Base-by-base conservation (phyloP, 805 yeast species). In the Suhomyces faveliae region DNA sequence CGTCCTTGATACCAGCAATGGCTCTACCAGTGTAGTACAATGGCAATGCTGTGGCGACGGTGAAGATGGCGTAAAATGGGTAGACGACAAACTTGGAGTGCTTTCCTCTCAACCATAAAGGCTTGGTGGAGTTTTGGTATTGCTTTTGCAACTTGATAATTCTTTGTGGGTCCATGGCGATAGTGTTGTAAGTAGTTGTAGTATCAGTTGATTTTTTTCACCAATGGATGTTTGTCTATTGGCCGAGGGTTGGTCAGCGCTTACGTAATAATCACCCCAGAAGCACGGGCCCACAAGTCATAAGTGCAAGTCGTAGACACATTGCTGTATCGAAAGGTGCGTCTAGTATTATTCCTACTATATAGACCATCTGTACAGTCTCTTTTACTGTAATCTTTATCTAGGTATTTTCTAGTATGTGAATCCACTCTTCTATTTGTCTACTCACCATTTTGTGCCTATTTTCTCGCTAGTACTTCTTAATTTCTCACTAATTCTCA, bases 11-110 rank as follows among this genome's bases (percentile, higher is more conserved):
- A 66, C 90, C 91, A 37, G 73, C 63, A 54, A 79, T 61, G 57
- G 94, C 94, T 76, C 90, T 83, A 59, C 82, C 87, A 48, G 80
- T 64, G 80, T 82, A 86, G 74, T 71, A 80, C 58, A 84, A 74
- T 51, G 94, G 85, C 51, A 80, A 78, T 50, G 76, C 76, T 44
- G 88, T 80, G 54, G 88, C 74, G 51, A 84, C 76, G 47, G 87
- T 73, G 68, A 87, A 84, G 51, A 83, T 74, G 53, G 87, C 88
- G 74, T 78, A 84, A 79, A 83, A 88, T 64, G 96, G 95, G 72
- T 83, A 84, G 56, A 87, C 78, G 65, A 84, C 69, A 60, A 77
- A 73, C 71, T 85, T 85, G 56, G 94, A 80, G 44, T 56, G 51
- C 53, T 59, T 59, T 11, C 77, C 77, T 66, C 72, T 70, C 65